Percentiles rank a stretch among this genome's conserved stretches.
Conservation (phyloP, 2,329 filamentous ascomycete genomes). For the Paraconiothyrium sp. region DNA sequence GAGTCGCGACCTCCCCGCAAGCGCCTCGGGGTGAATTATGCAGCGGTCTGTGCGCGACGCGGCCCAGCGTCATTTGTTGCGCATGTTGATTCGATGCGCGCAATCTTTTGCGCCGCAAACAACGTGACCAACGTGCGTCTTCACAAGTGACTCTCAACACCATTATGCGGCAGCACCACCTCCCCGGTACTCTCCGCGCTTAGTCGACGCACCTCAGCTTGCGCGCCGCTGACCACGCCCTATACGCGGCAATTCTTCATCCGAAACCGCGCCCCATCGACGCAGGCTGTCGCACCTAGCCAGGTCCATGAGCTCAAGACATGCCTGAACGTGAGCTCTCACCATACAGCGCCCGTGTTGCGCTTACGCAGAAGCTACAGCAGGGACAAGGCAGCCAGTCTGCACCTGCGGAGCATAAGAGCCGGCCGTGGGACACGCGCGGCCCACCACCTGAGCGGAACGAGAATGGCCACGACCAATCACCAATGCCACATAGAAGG, state of each 20-base stretch:
- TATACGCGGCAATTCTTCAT: constrained; percentile 11
- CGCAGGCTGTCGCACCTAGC: not conserved
- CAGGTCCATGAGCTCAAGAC: constrained; percentile 1
- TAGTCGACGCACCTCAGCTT: not conserved
- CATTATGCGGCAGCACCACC: constrained; percentile 6
- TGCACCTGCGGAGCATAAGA: constrained; percentile 16
- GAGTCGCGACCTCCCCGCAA: not conserved
- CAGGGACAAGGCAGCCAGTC: constrained; percentile 22
- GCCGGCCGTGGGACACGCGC: constrained; percentile 7
- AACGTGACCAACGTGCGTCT: constrained; percentile 19
- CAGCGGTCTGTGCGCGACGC: constrained; percentile 1
- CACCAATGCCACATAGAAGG: constrained; percentile 8
- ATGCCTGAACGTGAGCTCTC: constrained; percentile 38
- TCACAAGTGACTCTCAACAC: not conserved
- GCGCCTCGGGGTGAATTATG: constrained; percentile 1
- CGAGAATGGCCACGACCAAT: not conserved
- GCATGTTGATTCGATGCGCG: constrained; percentile 6
- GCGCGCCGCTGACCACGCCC: constrained; percentile 11
- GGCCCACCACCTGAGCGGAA: not conserved
- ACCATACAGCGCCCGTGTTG: constrained; percentile 42
- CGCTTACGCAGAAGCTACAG: constrained; percentile 38
- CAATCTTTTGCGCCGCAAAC: constrained; percentile 14
- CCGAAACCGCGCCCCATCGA: constrained; percentile 4
- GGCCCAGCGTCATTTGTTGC: not conserved
- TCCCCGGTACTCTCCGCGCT: not conserved